Evolutionary conservation across 176 grass and related monocot species (phyloP).

Genomic region (Rhynchospora breviuscula): DNA sequence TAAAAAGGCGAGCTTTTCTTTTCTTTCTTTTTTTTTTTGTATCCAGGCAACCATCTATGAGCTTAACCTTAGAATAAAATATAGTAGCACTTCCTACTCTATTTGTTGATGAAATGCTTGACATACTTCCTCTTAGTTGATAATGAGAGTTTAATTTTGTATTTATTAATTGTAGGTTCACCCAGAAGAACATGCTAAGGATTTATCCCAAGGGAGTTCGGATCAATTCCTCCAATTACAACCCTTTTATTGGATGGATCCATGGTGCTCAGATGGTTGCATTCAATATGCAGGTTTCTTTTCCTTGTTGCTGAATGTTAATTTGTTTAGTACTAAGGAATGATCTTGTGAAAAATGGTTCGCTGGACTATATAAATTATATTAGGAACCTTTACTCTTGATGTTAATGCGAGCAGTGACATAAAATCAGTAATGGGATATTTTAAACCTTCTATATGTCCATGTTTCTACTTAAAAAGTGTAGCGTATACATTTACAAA

Average conservation of each 20-base stretch:
- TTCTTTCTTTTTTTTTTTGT: background rate
- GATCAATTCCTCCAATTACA: conserved; percentile 89
- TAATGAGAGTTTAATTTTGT: conserved; percentile 26
- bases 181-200: conserved; percentile 82
- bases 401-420: background rate
- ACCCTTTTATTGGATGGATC: conserved; percentile 93
- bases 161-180: conserved; percentile 63
- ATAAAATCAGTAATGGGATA: background rate
- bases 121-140: conserved; percentile 17
- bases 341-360: background rate
- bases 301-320: conserved; percentile 15
- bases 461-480: background rate
- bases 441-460: background rate
- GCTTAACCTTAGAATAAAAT: background rate
- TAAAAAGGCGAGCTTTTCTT: background rate
- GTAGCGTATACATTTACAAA: background rate
- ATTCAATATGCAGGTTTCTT: conserved; percentile 91
- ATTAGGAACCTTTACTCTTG: background rate
- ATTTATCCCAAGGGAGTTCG: conserved; percentile 83
- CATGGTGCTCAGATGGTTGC: conserved; percentile 99
- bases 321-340: conserved; percentile 3
- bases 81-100: background rate
- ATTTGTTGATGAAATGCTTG: background rate
- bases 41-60: background rate
- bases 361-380: background rate